Base-by-base conservation (phyloP, 768 basidiomycete species). In the Sistotremastrum suecicum region DNA sequence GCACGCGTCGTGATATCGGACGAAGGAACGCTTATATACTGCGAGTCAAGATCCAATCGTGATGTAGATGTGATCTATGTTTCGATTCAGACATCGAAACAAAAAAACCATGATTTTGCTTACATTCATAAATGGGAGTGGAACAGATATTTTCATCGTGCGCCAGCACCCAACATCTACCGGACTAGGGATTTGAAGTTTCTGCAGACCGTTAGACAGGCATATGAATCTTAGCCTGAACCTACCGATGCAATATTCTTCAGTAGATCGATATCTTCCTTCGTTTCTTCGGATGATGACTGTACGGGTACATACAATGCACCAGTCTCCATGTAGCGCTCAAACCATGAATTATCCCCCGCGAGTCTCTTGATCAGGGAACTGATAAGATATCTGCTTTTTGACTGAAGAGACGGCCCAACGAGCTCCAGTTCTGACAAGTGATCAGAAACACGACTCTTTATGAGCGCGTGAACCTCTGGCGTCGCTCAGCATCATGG, bases 381-480 rank as follows among this genome's bases (percentile, higher is more conserved):
- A 20, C 20, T 20, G 20, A 20, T 20, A 20, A 20, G 20, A 20
- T 20, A 20, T 20, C 20, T 20, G 20, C 20, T 20, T 20, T 20
- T 20, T 20, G 20, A 20, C 20, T 20, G 20, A 2, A 20, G 20
- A 20, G 20, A 20, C 20, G 20, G 20, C 20, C 20, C 20, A 20
- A 20, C 20, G 8, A 45, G 46, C 5, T 40, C 33, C 31, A 51
- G 42, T 4, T 53, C 51, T 8, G 42, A 30, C n/a, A 34, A 9
- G 32, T 7, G 34, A 8, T 28, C 9, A 8, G 32, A 33, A 34
- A 43, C 42, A 33, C 36, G 29, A 9, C 30, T 1, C 29, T 31
- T 70, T 9, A 85, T 71, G 35, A 85, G 59, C 5, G 67, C 64
- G 55, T 78, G 79, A 4, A 83, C 77, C 66, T 89, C 86, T 88